Percentiles rank a stretch among this genome's conserved stretches.
These are phyloP conservation scores for Clarkia xantiana DNA, from an alignment of 345 rosid genomes.

Conservation along the genomic window DNA sequence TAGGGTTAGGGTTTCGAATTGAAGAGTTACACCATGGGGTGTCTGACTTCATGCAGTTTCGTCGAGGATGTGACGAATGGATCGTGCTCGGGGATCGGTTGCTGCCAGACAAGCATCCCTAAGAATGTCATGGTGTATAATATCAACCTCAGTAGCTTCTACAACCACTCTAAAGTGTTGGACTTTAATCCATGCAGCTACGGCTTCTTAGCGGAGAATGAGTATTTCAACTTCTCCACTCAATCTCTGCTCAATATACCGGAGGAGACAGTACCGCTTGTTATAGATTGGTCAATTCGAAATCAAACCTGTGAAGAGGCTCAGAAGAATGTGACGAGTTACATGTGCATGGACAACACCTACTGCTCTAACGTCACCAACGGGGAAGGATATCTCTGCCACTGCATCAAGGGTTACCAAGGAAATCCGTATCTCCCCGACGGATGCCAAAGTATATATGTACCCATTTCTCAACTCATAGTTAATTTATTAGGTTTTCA, in stretches of 20 bases:
- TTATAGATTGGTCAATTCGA: constrained; percentile 16
- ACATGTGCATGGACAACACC: constrained; percentile 4
- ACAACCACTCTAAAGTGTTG: fast-evolving
- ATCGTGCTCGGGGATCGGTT: constrained; percentile 23
- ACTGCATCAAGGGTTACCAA: constrained; percentile 11
- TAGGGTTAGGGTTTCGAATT: too few relatives aligned
- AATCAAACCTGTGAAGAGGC: not conserved
- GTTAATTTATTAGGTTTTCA: too few relatives aligned
- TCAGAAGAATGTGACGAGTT: not conserved
- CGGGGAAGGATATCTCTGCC: constrained; percentile 11
- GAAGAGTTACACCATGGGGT: not conserved
- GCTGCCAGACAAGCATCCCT: constrained; percentile 20
- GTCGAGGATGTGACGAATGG: not conserved
- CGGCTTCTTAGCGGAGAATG: constrained; percentile 9
- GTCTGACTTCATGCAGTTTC: constrained; percentile 6
- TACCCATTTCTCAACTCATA: not conserved
- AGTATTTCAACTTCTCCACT: constrained; percentile 6
- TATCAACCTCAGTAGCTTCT: not conserved
- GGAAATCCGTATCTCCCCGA: constrained; percentile 11
- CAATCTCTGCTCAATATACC: not conserved
- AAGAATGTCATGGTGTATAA: not conserved
- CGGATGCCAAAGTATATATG: constrained; percentile 9
- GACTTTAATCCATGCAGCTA: constrained; percentile 22
- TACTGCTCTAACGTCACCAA: not conserved
- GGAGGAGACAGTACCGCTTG: not conserved